Base-by-base conservation (phyloP, 768 basidiomycete species). In the Rhodotorula diobovata region DNA sequence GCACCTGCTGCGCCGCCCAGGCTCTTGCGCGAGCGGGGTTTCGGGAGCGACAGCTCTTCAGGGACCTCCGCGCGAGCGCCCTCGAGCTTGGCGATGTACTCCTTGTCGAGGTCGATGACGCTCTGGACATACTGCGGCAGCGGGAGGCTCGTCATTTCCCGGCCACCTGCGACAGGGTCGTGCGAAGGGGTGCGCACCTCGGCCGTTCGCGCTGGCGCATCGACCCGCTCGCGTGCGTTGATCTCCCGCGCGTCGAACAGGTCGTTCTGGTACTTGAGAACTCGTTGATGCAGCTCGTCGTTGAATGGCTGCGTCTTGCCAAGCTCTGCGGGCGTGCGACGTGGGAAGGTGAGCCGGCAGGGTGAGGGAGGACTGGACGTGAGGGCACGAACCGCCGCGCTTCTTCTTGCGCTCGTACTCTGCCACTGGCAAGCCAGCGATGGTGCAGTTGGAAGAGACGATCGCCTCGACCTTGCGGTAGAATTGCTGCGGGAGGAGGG, bases 251-350 rank as follows among this genome's bases (percentile, higher is more conserved):
- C 66, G 23, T 67, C 66, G 15, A 67, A 67, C 34, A 67, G 51
- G n/a, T 67, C 66, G 41, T 67, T 61, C 59, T 67, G 66, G 32
- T 67, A 67, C 23, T 61, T 67, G 23, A 67, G 30, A 37, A 67
- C 66, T 0, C 66, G 58, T 41, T 60, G 58, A 21, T 67, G 66
- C 21, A 67, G 51, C 16, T 20, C 25, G 16, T 67, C 66, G 58
- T 67, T 58, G 50, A 67, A 60, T 8, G 66, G 66, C 34, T 67
- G 66, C 4, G 58, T 67, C 41, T 60, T 61, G 48, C 39, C 50
- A 39, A 67, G 34, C 30, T 66, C 66, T 43, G 66, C 50, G 35
- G 25, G 18, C 46, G 34, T 9, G 34, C 0, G 1, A 21, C 0
- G n/a, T n/a, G n/a, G 12, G 21, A 12, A 30, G 35, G n/a, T 30